A percentile compares a stretch with the other conserved stretches of the same genome.
Conservation (phyloP, 73 alveolate genomes). For the Symbiodinium pilosum region DNA sequence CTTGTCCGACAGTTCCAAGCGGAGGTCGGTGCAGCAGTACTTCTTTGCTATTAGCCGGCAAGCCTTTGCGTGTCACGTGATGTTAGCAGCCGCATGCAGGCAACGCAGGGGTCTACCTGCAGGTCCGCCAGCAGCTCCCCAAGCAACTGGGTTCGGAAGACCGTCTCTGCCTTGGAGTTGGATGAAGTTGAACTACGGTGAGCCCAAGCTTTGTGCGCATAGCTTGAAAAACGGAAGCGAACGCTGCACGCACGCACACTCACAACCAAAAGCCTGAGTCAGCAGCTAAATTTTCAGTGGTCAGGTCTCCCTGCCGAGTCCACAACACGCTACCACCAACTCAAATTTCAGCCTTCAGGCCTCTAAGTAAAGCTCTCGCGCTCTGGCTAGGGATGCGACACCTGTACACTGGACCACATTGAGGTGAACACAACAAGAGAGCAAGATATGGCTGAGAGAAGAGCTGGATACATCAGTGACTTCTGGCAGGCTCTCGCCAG, state of each 20-base stretch:
- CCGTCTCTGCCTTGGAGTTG: conserved; percentile 49
- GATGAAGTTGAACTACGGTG: background rate
- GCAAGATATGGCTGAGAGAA: background rate
- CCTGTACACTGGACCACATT: background rate
- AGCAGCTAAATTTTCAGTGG: conserved; percentile 57
- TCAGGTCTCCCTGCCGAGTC: conserved; percentile 45
- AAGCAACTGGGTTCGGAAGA: conserved; percentile 75
- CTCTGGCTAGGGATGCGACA: conserved; percentile 47
- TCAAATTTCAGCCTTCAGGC: background rate
- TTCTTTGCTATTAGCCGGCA: conserved; percentile 90
- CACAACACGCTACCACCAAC: too few relatives aligned
- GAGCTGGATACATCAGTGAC: conserved; percentile 66
- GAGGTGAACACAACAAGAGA: background rate
- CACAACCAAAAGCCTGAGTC: background rate
- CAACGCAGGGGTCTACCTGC: background rate
- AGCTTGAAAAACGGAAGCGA: too few relatives aligned
- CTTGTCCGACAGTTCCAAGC: conserved; percentile 83
- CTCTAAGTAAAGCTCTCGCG: conserved; percentile 69
- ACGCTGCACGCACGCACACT: background rate
- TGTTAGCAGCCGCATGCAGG: background rate
- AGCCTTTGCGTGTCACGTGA: background rate
- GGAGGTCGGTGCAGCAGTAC: conserved; percentile 91
- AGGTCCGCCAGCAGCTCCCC: conserved; percentile 79
- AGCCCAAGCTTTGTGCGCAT: too few relatives aligned
- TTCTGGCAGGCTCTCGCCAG: conserved; percentile 60